Conservation (phyloP, 2,329 filamentous ascomycete species). For the Raffaelea arxii region DNA sequence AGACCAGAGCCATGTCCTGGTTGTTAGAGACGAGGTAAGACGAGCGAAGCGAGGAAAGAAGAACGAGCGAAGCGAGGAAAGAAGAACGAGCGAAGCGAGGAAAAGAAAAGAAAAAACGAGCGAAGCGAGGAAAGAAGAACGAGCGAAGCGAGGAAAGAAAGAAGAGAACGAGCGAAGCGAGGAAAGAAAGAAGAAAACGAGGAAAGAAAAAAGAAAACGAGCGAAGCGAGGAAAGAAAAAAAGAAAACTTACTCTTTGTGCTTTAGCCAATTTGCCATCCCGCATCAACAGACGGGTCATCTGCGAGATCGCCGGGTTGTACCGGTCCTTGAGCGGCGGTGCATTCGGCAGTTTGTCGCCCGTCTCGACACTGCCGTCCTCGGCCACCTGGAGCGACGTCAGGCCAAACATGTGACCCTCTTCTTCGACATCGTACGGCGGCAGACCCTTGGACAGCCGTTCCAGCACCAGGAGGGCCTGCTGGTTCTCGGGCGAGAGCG, state of each 20-base stretch:
- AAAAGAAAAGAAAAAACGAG: not conserved
- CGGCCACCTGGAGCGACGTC: conserved; percentile 31
- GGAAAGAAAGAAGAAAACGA: not conserved
- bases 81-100: conserved; percentile 1
- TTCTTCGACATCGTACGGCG: conserved; percentile 18
- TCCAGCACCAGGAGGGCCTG: conserved; percentile 27
- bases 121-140: not conserved
- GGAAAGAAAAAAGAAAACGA: not conserved
- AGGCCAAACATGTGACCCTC: conserved; percentile 69
- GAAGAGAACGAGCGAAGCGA: conserved; percentile 4
- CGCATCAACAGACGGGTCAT: conserved; percentile 86
- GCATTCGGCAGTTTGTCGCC: conserved; percentile 38
- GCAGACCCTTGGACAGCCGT: conserved; percentile 22
- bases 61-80: conserved; percentile 10
- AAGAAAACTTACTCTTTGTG: conserved; percentile 62
- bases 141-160: not conserved
- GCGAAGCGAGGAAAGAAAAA: not conserved
- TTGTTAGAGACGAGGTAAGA: not conserved
- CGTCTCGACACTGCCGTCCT: not conserved
- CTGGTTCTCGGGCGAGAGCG: conserved; percentile 30
- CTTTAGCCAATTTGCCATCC: conserved; percentile 79
- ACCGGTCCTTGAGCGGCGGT: conserved; percentile 65
- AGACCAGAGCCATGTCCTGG: conserved; percentile 75
- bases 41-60: not conserved
- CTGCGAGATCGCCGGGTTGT: conserved; percentile 77